These are phyloP conservation scores for Ceratobasidium sp. DNA, from an alignment of 1,284 basidiomycete species.

Conservation along the genomic window DNA sequence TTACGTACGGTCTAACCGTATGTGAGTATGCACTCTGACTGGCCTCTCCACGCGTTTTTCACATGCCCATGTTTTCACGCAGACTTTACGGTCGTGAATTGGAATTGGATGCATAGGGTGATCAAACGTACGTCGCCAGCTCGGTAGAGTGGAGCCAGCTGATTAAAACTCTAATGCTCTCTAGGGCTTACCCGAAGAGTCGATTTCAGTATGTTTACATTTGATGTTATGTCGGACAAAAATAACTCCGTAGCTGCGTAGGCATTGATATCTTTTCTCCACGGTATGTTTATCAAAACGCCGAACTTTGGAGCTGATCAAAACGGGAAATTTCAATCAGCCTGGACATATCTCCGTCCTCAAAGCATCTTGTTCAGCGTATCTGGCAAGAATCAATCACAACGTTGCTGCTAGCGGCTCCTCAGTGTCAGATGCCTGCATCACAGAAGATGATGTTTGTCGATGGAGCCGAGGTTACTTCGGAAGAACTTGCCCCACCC, in stretches of 20 bases:
- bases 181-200: constrained; percentile 72
- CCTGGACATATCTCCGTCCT: constrained; percentile 72
- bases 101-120: constrained; percentile 64
- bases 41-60: constrained; percentile 29
- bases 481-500: constrained; percentile 74
- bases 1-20: constrained; percentile 75
- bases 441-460: constrained; percentile 73
- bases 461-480: constrained; percentile 59
- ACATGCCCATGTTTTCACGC: constrained; percentile 49
- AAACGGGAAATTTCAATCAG: constrained; percentile 55
- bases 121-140: constrained; percentile 67
- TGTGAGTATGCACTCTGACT: constrained; percentile 61
- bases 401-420: constrained; percentile 73
- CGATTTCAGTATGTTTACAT: constrained; percentile 74
- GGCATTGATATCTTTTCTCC: constrained; percentile 86
- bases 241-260: constrained; percentile 52
- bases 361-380: constrained; percentile 75
- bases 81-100: constrained; percentile 77
- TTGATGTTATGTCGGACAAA: constrained; percentile 4
- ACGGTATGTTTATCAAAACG: constrained; percentile 58
- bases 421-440: constrained; percentile 72
- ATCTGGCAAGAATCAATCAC: constrained; percentile 88
- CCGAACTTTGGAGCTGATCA: neutral
- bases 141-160: constrained; percentile 22
- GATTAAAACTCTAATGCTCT: constrained; percentile 46